Base-by-base conservation (phyloP, 2,329 filamentous ascomycete species). In the Colletotrichum melonis region DNA sequence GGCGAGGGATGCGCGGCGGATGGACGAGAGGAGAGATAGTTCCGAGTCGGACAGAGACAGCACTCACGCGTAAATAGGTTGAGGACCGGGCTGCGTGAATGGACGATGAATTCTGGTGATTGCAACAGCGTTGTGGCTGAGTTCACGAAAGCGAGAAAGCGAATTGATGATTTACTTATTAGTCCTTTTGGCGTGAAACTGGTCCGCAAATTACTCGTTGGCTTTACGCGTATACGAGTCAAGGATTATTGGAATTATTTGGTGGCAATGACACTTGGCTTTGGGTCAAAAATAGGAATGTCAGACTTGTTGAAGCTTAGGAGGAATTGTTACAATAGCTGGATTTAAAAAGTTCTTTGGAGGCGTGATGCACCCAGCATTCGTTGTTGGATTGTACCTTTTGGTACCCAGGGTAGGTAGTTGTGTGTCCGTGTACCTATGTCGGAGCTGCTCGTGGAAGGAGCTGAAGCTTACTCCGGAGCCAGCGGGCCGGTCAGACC, bases 41-140 rank as follows among this genome's bases (percentile, higher is more conserved):
- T 65, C 60, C 26, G 67, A 70, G 55, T 62, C 24, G 30, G 67
- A 54, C 28, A 26, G 60, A 2, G 57, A 49, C 7, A 73, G 71
- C 28, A 42, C 54, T 35, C 71, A 73, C 57, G 71, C 55, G 6
- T 73, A 38, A 35, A 19, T 5, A 52, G 26, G 30, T 3, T 32
- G 9, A 8, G 16, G 38, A 42, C 6, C 11, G 42, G 8, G 42
- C 9, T n/a, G 19, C 7, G 30, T 12, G 14, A 28, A 32, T 42
- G 22, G 62, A 42, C 6, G 16, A 19, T 19, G 38, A 19, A 19
- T 42, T 26, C 4, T 2, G n/a, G 24, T 7, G 24, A 26, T 38
- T 26, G 30, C 14, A 38, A 46, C 46, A 38, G 9, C 8, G 22
- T 26, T 63, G 24, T 52, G 24, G 26, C 12, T 32, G 26, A 35